A percentile compares a stretch with the other conserved stretches of the same genome.
Conservation (phyloP, 305 asterid species). For the Nicotiana rustica region DNA sequence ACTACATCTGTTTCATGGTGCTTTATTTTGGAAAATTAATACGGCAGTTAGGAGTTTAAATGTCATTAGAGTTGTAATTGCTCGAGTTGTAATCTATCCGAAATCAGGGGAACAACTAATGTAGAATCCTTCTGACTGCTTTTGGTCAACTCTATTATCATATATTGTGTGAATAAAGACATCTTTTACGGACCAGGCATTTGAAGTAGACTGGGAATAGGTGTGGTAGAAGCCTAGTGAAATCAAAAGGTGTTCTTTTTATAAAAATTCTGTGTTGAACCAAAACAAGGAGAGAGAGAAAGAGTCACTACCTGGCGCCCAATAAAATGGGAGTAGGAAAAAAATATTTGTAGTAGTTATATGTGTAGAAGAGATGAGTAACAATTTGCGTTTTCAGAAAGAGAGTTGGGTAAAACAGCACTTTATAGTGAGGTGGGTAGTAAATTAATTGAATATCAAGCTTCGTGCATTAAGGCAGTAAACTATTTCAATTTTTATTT, state of each 20-base stretch:
- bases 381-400: not conserved
- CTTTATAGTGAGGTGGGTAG: slow-evolving; percentile 5
- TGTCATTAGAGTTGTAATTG: not conserved
- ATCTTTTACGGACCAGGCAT: not conserved
- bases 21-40: not conserved
- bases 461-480: not conserved
- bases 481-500: too few species aligned
- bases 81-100: not conserved
- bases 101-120: slow-evolving; percentile 5
- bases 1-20: slow-evolving; percentile 32
- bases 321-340: not conserved
- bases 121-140: not conserved
- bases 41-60: not conserved
- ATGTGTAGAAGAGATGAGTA: not conserved
- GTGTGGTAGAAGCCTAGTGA: not conserved
- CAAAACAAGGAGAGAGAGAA: not conserved
- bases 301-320: not conserved
- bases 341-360: not conserved
- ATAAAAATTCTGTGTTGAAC: not conserved
- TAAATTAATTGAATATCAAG: slow-evolving; percentile 12
- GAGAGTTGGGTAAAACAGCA: not conserved
- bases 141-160: not conserved
- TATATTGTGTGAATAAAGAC: not conserved
- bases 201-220: not conserved
- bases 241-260: not conserved